phyloP scores from a whole-genome alignment of 257 asterid species.

The Cynanchum wilfordii region DNA sequence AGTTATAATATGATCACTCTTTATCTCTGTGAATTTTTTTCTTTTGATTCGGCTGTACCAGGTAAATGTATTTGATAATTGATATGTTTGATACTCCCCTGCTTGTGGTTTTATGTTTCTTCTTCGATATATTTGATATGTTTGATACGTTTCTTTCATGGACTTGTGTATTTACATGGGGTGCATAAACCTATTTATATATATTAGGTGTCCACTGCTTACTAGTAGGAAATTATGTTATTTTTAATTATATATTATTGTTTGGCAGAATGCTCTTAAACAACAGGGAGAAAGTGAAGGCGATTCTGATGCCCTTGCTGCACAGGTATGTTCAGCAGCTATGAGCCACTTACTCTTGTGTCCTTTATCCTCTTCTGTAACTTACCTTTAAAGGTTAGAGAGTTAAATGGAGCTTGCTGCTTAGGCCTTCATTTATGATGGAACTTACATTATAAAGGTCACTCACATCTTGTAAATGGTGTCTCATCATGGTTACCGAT shows the following conservation, averaged over 20 bases:
- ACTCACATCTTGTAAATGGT: background rate
- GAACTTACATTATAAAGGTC: background rate
- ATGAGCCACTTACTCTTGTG: background rate
- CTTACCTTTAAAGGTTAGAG: background rate
- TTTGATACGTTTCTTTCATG: background rate
- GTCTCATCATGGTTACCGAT: background rate
- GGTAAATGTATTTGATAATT: no score
- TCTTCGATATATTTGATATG: no score
- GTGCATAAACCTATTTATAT: background rate
- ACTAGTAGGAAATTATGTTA: background rate
- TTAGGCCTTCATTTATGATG: background rate
- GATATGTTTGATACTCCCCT: no score
- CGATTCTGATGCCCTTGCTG: slow-evolving; percentile 49
- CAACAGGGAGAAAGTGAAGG: slow-evolving; percentile 49
- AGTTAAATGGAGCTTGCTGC: background rate
- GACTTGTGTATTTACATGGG: background rate
- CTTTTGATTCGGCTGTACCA: no score
- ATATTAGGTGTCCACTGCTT: background rate
- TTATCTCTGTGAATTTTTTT: background rate
- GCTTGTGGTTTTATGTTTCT: background rate
- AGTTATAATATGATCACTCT: background rate
- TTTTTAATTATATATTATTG: background rate
- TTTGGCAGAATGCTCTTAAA: slow-evolving; percentile 50
- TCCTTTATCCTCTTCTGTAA: background rate
- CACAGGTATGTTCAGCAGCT: slow-evolving; percentile 46